phyloP scores from a whole-genome alignment of 441 rosid genomes.

The Syzygium syzygioides region DNA sequence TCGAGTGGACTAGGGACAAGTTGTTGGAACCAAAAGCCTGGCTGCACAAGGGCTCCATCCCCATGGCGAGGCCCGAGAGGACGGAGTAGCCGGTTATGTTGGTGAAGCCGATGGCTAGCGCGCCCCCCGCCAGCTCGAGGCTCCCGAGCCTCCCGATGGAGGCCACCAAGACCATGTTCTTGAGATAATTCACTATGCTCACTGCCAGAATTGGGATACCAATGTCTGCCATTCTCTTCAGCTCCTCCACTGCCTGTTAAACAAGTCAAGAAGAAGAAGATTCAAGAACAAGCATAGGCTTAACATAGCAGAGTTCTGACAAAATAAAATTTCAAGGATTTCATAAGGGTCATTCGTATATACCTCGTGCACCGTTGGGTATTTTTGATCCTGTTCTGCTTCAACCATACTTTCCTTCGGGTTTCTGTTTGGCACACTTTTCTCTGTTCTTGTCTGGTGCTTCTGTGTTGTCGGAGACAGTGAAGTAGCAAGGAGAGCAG shows the following conservation, averaged over 20 bases:
- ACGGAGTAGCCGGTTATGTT: conserved; percentile 92
- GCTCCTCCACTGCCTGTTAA: conserved; percentile 61
- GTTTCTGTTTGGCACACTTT: neutral
- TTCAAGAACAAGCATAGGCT: neutral
- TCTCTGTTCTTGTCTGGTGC: neutral
- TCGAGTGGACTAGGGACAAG: conserved; percentile 32
- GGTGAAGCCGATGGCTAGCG: conserved; percentile 80
- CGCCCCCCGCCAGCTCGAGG: conserved; percentile 87
- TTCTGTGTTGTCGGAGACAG: neutral
- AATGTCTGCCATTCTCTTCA: conserved; percentile 56
- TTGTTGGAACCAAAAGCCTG: conserved; percentile 84
- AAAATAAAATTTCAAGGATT: neutral
- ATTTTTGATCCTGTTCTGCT: conserved; percentile 30
- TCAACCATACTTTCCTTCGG: neutral
- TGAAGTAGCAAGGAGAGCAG: neutral
- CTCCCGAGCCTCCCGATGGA: conserved; percentile 85
- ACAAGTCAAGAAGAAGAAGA: neutral
- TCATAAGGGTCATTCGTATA: neutral
- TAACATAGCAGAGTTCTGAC: neutral
- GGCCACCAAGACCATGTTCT: conserved; percentile 63
- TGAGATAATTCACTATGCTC: conserved; percentile 63
- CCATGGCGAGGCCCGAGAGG: conserved; percentile 74
- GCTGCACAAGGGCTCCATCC: conserved; percentile 86
- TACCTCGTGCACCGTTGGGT: conserved; percentile 71
- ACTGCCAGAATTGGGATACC: conserved; percentile 72